These are phyloP conservation scores for Quaeritorhiza haematococci DNA, from an alignment of 371 early-diverging fungal genomes.

Conservation along the genomic window DNA sequence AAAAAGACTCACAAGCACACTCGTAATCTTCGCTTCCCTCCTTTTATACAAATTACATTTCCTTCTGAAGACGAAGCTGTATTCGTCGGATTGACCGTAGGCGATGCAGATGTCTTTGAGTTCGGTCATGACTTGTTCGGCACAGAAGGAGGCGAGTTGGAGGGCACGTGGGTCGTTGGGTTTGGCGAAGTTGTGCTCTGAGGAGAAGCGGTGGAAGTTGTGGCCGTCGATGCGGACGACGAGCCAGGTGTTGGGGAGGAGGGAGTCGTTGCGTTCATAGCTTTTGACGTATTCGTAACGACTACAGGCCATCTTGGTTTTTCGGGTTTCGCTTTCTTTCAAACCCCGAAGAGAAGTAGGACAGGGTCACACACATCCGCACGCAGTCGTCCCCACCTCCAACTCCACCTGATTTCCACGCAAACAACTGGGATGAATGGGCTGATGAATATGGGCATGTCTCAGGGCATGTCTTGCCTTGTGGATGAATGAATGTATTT, in stretches of 20 bases:
- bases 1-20: slow-evolving; percentile 79
- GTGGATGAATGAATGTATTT: too few relatives aligned
- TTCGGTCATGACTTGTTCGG: slow-evolving; percentile 70
- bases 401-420: too few relatives aligned
- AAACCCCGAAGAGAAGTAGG: too few relatives aligned
- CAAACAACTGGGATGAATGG: too few relatives aligned
- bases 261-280: slow-evolving; percentile 73
- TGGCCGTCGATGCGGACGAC: slow-evolving; percentile 93
- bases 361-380: too few relatives aligned
- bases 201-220: slow-evolving; percentile 86
- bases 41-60: slow-evolving; percentile 69
- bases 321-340: too few relatives aligned
- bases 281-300: slow-evolving; percentile 83
- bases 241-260: slow-evolving; percentile 80
- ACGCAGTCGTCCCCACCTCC: too few relatives aligned
- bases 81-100: slow-evolving; percentile 95
- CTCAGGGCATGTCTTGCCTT: too few relatives aligned
- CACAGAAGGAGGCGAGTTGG: slow-evolving; percentile 80
- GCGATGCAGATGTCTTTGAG: slow-evolving; percentile 78
- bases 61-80: slow-evolving; percentile 73
- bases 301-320: slow-evolving; percentile 37
- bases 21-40: slow-evolving; percentile 79
- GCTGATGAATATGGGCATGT: too few relatives aligned
- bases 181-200: slow-evolving; percentile 76
- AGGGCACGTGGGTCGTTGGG: slow-evolving; percentile 88